Evolutionary conservation across 768 basidiomycete genomes (phyloP).

Genomic region (Mrakia frigida): DNA sequence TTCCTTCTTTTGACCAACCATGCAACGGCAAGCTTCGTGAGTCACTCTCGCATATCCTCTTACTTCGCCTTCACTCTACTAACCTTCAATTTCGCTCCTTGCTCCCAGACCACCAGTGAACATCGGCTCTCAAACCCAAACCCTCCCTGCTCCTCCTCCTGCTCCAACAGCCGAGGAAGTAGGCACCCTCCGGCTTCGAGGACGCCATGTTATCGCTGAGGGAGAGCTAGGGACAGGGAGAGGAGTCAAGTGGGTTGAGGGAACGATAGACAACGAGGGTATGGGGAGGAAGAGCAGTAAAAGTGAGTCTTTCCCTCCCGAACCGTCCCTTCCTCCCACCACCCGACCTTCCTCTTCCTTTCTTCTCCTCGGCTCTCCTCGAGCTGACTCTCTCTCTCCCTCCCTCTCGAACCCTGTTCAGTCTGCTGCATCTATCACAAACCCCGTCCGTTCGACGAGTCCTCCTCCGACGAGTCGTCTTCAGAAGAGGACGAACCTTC

Average conservation of each 20-base stretch:
- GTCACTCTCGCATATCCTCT: no score
- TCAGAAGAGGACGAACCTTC: constrained; percentile 18
- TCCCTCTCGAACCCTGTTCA: constrained; percentile 42
- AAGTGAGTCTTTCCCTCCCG: constrained; percentile 54
- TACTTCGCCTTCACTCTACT: no score
- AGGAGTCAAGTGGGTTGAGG: constrained; percentile 74
- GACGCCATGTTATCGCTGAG: constrained; percentile 10
- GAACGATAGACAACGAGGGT: constrained; percentile 85
- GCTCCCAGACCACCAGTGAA: background rate
- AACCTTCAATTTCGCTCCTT: no score
- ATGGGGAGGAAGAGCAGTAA: constrained; percentile 87
- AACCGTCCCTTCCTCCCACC: background rate
- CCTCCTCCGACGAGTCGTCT: constrained; percentile 55
- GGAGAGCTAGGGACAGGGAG: background rate
- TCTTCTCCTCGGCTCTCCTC: constrained; percentile 3
- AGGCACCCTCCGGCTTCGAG: constrained; percentile 17
- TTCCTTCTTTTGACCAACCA: no score
- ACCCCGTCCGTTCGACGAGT: constrained; percentile 68
- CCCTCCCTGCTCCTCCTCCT: background rate
- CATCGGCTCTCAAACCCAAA: background rate
- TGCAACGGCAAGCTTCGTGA: no score
- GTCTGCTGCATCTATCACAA: constrained; percentile 96
- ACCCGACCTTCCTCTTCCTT: background rate
- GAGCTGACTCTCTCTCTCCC: background rate
- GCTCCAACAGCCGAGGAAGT: background rate